A percentile compares a stretch with the other conserved stretches of the same genome.
phyloP scores from a whole-genome alignment of 1,284 basidiomycete species.

The Wolfiporia cocos region DNA sequence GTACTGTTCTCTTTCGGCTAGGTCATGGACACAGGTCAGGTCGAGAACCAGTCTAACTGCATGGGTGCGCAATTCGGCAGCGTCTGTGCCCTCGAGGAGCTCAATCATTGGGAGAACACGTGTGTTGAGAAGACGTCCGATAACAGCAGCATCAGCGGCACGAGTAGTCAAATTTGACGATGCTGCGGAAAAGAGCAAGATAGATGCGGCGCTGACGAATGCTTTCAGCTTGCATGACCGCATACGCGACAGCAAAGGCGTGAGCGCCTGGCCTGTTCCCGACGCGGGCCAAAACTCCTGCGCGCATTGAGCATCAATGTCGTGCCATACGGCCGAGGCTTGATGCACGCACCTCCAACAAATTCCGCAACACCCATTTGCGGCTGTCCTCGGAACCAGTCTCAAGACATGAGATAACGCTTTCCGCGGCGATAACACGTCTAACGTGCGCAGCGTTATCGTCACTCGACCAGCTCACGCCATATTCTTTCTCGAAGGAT shows the following conservation, averaged over 20 bases:
- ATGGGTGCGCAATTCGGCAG: constrained; percentile 19
- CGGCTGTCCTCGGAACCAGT: constrained; percentile 24
- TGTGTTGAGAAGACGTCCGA: constrained; percentile 39
- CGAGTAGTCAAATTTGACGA: constrained; percentile 11
- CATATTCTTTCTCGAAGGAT: constrained; percentile 33
- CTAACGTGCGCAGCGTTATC: constrained; percentile 25
- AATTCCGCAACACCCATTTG: constrained; percentile 26
- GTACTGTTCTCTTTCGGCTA: constrained; percentile 21
- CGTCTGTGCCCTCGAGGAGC: constrained; percentile 22
- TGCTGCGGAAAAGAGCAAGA: constrained; percentile 25
- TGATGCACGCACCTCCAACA: constrained; percentile 23
- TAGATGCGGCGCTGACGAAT: constrained; percentile 31
- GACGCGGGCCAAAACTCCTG: constrained; percentile 46
- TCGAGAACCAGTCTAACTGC: constrained; percentile 35
- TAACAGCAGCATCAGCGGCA: constrained; percentile 22
- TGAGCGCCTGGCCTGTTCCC: constrained; percentile 22
- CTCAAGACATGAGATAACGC: constrained; percentile 30
- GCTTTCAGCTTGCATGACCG: constrained; percentile 34
- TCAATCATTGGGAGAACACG: constrained; percentile 46
- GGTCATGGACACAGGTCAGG: constrained; percentile 31
- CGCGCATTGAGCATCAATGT: too few species aligned
- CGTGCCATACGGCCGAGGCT: too few species aligned
- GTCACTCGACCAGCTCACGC: constrained; percentile 20
- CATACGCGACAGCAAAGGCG: constrained; percentile 26
- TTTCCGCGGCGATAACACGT: constrained; percentile 27